Evolutionary conservation across 73 alveolate genomes (phyloP), one percentile per base, ranked within the genome.

Genomic region (Blepharisma stoltei): DNA sequence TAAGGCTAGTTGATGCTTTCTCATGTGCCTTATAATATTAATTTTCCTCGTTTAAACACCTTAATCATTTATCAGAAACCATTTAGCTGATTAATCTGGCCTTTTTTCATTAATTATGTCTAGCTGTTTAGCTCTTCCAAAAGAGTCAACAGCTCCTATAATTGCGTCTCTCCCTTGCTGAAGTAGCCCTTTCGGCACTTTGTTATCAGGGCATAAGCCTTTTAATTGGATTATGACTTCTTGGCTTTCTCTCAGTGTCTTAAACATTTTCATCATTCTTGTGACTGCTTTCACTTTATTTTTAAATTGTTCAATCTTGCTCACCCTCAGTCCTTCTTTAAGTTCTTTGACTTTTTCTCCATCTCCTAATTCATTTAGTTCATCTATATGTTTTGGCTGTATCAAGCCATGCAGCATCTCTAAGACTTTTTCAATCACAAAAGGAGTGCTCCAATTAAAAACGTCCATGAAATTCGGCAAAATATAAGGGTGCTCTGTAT

Each of bases 361-460:
- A 41, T 80, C 83, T 38, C 68, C 89, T 46, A 71, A 66, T 46
- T 84, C 87, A 46, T 75, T 84, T 6, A 84, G 81, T 45, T 83
- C 80, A 5, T 80, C 85, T 6, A 81, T 93, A 68, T 82, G 88
- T 32, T 89, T 90, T 49, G 92, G 89, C 67, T 86, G 55, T 6
- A 91, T 82, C 6, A 91, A 79, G 47, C 87, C 84, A 48, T 55
- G 68, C 41, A 91, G 90, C 90, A 91, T 80, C 53, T 83, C 84
- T 32, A 55, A 45, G 7, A 90, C 93, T 75, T 89, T 89, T 77
- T 91, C 95, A 5, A 95, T 85, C 7, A 91, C 88, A 77, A 91
- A 91, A 4, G 97, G 97, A 20, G 86, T 83, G 20, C 90, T 73
- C 97, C 97, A 91, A 1, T 94, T 86, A 69, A 91, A 91, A 49